Evolutionary conservation across 1,139 yeast genomes (phyloP).

Genomic region (Pichia inconspicua): DNA sequence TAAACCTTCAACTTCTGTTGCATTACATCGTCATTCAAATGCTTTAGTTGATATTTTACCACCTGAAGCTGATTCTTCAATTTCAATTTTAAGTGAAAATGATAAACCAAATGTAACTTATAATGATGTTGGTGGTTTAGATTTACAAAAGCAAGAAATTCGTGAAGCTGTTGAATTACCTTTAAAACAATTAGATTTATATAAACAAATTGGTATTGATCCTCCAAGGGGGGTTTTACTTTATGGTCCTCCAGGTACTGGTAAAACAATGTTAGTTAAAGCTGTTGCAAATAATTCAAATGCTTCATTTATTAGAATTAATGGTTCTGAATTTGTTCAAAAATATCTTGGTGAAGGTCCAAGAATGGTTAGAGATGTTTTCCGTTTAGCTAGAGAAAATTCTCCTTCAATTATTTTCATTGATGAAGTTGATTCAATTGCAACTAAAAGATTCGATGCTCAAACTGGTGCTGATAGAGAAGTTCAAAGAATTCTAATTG

Average conservation of each 20-base stretch:
- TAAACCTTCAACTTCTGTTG: constrained; percentile 93
- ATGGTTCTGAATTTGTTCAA: constrained; percentile 97
- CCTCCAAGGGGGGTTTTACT: constrained; percentile 97
- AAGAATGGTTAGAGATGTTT: constrained; percentile 97
- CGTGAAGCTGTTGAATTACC: constrained; percentile 98
- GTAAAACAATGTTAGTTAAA: constrained; percentile 97
- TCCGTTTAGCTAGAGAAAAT: constrained; percentile 93
- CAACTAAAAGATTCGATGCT: constrained; percentile 98
- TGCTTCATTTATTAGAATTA: constrained; percentile 92
- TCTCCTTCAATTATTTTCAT: constrained; percentile 94
- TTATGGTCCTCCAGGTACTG: constrained; percentile 99
- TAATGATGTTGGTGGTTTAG: constrained; percentile 97
- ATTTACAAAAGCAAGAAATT: constrained; percentile 98
- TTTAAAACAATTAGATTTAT: constrained; percentile 88
- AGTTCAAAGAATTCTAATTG: constrained; percentile 95
- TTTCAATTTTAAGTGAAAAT: constrained; percentile 88
- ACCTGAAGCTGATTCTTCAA: constrained; percentile 97
- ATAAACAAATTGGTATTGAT: constrained; percentile 96
- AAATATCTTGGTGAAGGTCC: constrained; percentile 99
- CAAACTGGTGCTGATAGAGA: constrained; percentile 99
- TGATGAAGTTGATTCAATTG: constrained; percentile 98
- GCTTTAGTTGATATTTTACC: constrained; percentile 96
- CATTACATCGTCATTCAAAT: constrained; percentile 95
- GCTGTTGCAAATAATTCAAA: constrained; percentile 97
- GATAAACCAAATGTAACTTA: constrained; percentile 67